phyloP scores from a whole-genome alignment of 2,329 filamentous ascomycete species.

The Colletotrichum navitas region DNA sequence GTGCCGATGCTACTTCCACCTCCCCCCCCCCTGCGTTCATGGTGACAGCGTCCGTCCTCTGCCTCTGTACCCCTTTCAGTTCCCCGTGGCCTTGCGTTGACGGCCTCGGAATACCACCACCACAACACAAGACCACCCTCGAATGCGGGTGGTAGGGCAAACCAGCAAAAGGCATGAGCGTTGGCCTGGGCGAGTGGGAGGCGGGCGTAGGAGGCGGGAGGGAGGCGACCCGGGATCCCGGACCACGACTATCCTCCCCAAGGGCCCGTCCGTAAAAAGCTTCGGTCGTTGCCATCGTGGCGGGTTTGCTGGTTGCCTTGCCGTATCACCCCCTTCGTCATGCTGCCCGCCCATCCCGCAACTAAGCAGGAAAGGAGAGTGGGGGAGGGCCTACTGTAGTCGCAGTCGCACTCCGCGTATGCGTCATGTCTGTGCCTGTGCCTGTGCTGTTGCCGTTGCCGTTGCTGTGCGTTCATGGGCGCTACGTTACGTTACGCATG shows the following conservation, averaged over 20 bases:
- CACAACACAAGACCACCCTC: neutral
- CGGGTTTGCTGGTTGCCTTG: neutral
- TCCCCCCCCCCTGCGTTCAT: neutral
- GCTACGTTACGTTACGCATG: neutral
- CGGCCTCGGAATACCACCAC: neutral
- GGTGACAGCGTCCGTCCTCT: neutral
- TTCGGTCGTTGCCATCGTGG: neutral
- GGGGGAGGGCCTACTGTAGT: neutral
- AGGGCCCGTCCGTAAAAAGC: constrained; percentile 9
- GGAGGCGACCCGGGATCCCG: neutral
- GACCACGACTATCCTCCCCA: neutral
- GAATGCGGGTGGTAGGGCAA: neutral
- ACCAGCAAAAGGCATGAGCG: neutral
- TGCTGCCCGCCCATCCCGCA: neutral
- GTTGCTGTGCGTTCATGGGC: neutral
- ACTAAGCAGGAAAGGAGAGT: neutral
- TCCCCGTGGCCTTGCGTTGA: neutral
- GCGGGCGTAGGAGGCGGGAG: neutral
- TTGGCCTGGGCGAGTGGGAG: neutral
- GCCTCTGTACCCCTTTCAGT: neutral
- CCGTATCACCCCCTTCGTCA: neutral
- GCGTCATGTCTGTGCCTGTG: neutral
- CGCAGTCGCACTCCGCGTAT: neutral
- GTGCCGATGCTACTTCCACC: neutral
- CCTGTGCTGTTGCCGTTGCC: neutral